These are phyloP conservation scores for Sisymbrium irio DNA, from an alignment of 345 rosid genomes.

Conservation along the genomic window DNA sequence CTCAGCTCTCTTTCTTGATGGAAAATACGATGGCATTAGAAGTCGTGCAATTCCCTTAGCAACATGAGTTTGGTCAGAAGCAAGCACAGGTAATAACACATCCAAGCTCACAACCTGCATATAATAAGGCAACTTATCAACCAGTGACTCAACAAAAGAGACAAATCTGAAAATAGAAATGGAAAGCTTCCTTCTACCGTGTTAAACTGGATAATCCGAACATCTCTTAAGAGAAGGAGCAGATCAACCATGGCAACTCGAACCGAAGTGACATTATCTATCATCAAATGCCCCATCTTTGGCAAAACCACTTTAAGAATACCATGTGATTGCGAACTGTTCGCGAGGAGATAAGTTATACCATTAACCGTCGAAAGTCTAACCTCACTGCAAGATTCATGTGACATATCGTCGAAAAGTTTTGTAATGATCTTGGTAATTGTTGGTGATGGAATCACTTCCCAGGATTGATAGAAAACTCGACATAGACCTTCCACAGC, in stretches of 20 bases:
- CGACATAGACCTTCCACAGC: constrained; percentile 97
- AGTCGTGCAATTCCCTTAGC: constrained; percentile 69
- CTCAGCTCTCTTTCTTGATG: constrained; percentile 56
- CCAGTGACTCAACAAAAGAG: neutral
- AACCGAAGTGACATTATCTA: constrained; percentile 55
- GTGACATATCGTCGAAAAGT: constrained; percentile 65
- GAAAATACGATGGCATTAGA: constrained; percentile 89
- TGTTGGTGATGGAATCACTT: constrained; percentile 74
- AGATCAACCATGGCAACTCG: constrained; percentile 74
- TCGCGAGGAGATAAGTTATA: constrained; percentile 77
- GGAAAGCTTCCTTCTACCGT: constrained; percentile 49
- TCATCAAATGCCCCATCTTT: constrained; percentile 68
- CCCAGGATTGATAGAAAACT: constrained; percentile 87
- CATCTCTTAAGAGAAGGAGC: constrained; percentile 68
- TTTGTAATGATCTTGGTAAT: constrained; percentile 73
- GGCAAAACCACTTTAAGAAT: constrained; percentile 85
- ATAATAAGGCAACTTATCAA: constrained; percentile 21
- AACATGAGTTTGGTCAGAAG: constrained; percentile 68
- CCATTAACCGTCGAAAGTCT: constrained; percentile 85
- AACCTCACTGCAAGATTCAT: constrained; percentile 70
- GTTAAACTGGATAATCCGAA: constrained; percentile 70
- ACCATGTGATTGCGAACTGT: constrained; percentile 86
- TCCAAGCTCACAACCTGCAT: constrained; percentile 74
- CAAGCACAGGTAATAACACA: constrained; percentile 58
- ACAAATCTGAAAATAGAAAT: constrained; percentile 1